These are phyloP conservation scores for Irpex sp. DNA, from an alignment of 1,284 basidiomycete species.

Conservation along the genomic window DNA sequence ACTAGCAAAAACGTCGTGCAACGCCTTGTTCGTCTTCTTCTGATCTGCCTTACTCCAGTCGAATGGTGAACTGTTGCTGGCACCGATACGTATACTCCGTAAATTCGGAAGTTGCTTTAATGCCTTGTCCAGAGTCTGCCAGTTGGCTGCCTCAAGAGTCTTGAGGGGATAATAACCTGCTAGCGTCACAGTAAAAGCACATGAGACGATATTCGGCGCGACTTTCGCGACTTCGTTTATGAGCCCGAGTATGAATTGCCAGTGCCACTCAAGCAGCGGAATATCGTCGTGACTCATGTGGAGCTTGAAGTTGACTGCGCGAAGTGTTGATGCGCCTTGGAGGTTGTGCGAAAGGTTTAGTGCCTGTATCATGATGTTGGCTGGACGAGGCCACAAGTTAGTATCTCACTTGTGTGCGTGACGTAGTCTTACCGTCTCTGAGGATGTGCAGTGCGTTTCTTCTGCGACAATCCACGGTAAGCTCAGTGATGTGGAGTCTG, in stretches of 20 bases:
- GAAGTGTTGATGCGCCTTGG: neutral
- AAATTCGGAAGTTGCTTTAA: neutral
- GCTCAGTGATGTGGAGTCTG: neutral
- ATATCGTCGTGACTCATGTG: neutral
- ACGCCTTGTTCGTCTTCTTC: conserved; percentile 1
- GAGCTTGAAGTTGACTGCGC: neutral
- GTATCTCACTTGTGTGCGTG: neutral
- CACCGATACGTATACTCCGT: neutral
- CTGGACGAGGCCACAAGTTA: neutral
- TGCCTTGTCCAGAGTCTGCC: neutral
- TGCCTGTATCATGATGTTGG: neutral
- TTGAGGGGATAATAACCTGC: conserved; percentile 1
- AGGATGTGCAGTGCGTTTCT: neutral
- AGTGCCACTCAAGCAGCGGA: conserved; percentile 1
- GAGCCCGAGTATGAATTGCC: neutral
- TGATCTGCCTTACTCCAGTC: conserved; percentile 2
- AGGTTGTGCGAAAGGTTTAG: neutral
- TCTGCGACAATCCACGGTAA: neutral
- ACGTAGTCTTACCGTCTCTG: neutral
- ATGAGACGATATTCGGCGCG: neutral
- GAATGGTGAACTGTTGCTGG: neutral
- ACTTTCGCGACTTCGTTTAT: neutral
- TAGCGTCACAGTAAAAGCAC: neutral
- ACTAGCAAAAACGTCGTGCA: conserved; percentile 2
- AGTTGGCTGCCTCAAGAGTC: neutral